Percentiles rank a stretch among this genome's conserved stretches.
Evolutionary conservation across 2,329 filamentous ascomycete species (phyloP).

Genomic region (Myriosclerotinia curreyana): DNA sequence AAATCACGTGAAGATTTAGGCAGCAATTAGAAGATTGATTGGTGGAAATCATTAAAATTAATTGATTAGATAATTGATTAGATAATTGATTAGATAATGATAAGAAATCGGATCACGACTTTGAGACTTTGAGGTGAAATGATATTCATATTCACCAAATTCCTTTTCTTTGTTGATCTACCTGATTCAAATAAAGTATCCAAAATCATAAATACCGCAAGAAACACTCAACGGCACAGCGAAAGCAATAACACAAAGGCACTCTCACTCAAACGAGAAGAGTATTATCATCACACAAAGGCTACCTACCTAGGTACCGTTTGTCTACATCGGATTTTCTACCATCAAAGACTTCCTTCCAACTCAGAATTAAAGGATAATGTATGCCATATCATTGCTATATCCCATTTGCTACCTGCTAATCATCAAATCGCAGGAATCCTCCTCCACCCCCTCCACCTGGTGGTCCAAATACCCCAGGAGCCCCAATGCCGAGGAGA

Average conservation of each 20-base stretch:
- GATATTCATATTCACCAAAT: too few relatives aligned
- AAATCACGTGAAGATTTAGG: background rate
- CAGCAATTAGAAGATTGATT: conserved; percentile 9
- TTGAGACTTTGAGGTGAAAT: background rate
- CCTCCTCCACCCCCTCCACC: conserved; percentile 15
- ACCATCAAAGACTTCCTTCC: background rate
- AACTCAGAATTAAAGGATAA: background rate
- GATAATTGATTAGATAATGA: background rate
- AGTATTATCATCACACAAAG: background rate
- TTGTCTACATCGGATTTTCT: background rate
- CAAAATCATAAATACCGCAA: too few relatives aligned
- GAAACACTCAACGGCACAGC: too few relatives aligned
- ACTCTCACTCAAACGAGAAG: background rate
- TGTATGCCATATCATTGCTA: background rate
- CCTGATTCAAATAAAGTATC: too few relatives aligned
- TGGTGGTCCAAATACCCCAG: conserved; percentile 14
- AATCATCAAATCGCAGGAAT: conserved; percentile 9
- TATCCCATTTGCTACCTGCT: conserved; percentile 1
- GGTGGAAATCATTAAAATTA: background rate
- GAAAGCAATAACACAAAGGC: background rate
- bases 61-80: conserved; percentile 9
- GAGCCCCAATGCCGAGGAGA: conserved; percentile 4
- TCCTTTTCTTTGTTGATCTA: too few relatives aligned
- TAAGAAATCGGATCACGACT: background rate
- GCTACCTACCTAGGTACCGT: too few relatives aligned